phyloP scores from a whole-genome alignment of 441 rosid species.

The Brassica balearica region DNA sequence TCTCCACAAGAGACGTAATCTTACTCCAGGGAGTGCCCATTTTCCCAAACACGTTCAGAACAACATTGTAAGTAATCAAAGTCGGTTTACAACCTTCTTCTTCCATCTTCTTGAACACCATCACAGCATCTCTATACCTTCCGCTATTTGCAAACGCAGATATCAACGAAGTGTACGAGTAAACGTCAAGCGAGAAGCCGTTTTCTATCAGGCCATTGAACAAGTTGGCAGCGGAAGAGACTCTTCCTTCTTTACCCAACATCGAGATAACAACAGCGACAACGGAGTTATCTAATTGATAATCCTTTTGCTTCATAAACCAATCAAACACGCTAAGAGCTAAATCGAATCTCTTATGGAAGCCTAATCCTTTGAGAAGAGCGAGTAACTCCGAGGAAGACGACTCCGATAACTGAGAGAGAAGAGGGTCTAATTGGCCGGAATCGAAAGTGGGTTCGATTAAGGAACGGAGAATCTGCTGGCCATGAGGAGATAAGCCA shows the following conservation, averaged over 20 bases:
- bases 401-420: conserved; percentile 47
- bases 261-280: conserved; percentile 69
- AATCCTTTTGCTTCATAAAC: conserved; percentile 61
- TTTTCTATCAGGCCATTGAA: conserved; percentile 57
- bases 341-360: conserved; percentile 64
- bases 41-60: conserved; percentile 85
- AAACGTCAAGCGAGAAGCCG: conserved; percentile 72
- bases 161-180: conserved; percentile 82
- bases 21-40: conserved; percentile 98
- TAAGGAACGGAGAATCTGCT: conserved; percentile 59
- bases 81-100: conserved; percentile 83
- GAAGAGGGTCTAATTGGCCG: conserved; percentile 45
- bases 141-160: conserved; percentile 70
- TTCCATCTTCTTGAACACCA: conserved; percentile 77
- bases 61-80: conserved; percentile 84
- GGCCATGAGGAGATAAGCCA: conserved; percentile 73
- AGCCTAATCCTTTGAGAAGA: conserved; percentile 79
- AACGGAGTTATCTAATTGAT: conserved; percentile 59
- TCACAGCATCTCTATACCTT: conserved; percentile 82
- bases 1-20: conserved; percentile 61
- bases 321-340: conserved; percentile 78
- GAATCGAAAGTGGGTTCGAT: conserved; percentile 64
- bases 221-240: conserved; percentile 63
- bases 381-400: conserved; percentile 57
- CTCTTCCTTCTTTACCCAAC: conserved; percentile 72